Base-by-base conservation (phyloP, 108 stramenopile genomes). In the Cyclotella choctawhatcheeana region DNA sequence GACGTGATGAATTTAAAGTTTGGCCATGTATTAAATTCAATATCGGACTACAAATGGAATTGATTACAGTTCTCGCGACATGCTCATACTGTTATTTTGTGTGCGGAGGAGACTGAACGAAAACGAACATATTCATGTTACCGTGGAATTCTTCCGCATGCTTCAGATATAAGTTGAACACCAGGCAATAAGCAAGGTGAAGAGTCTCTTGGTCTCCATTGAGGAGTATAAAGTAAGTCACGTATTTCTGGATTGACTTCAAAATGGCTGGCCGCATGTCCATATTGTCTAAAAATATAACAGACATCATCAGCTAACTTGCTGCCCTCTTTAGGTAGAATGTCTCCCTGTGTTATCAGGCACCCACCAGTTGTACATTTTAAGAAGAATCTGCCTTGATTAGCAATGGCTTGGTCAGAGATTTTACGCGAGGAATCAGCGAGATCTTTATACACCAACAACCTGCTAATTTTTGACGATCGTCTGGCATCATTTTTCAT, bases 271-370 rank as follows among this genome's bases (percentile, higher is more conserved):
- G 67, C 25, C 13, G 66, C 76, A 25, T 61, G 56, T 8, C 22
- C 44, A 37, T 69, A 67, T 32, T 61, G 61, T 31, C 74, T 54
- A 43, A 90, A 84, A 40, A 93, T 87, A 7, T 34, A 58, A 53
- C 83, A 67, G 16, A 93, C 51, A 30, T 88, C 88, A 22, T 33
- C 51, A 27, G 86, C 20, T 29, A 93, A 60, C 4, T 61, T 61
- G 0, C 32, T 24, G 25, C 84, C 68, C 73, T 93, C 92, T 5
- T 75, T 54, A 8, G 89, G 85, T 16, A 86, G 47, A 14, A 93
- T 44, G 69, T 93, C 92, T 3, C 92, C 92, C 70, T 93, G 88
- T 8, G 86, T 48, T 33, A 78, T 71, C 22, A 93, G 75, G 54
- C 77, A 79, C 2, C 83, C 76, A 0, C 66, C 86, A 56, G 80